Percentiles rank a stretch among this genome's conserved stretches.
Conservation (phyloP, 2,329 filamentous ascomycete species). For the Sphaerulina vaccinii region DNA sequence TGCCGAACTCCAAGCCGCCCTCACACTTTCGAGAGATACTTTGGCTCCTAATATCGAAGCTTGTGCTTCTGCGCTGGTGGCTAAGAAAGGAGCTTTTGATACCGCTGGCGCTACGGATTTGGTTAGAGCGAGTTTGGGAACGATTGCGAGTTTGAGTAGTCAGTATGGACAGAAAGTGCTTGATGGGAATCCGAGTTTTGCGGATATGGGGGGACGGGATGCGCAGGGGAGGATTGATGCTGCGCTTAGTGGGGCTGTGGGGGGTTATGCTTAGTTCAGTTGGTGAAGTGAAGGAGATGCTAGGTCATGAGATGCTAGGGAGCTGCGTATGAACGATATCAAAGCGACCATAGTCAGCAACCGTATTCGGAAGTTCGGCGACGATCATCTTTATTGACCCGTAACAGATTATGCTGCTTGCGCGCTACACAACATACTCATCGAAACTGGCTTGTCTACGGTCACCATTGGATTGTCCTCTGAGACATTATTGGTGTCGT, state of each 20-base stretch:
- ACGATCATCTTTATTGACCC: too few species aligned
- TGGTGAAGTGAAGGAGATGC: too few species aligned
- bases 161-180: neutral
- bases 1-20: neutral
- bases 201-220: neutral
- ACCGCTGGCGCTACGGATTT: neutral
- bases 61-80: neutral
- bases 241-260: neutral
- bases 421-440: too few species aligned
- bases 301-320: too few species aligned
- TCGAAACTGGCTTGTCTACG: too few species aligned
- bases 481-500: too few species aligned
- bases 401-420: too few species aligned
- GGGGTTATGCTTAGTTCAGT: neutral
- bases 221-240: neutral
- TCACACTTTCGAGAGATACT: neutral
- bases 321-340: too few species aligned
- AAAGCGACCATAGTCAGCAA: too few species aligned
- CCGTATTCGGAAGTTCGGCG: too few species aligned
- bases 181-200: neutral
- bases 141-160: neutral
- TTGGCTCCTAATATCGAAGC: conserved; percentile 1
- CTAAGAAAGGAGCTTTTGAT: neutral
- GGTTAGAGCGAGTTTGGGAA: neutral
- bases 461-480: too few species aligned